Percentiles rank a stretch among this genome's conserved stretches.
phyloP scores from a whole-genome alignment of 2,329 filamentous ascomycete species.

The Botryotinia convoluta region DNA sequence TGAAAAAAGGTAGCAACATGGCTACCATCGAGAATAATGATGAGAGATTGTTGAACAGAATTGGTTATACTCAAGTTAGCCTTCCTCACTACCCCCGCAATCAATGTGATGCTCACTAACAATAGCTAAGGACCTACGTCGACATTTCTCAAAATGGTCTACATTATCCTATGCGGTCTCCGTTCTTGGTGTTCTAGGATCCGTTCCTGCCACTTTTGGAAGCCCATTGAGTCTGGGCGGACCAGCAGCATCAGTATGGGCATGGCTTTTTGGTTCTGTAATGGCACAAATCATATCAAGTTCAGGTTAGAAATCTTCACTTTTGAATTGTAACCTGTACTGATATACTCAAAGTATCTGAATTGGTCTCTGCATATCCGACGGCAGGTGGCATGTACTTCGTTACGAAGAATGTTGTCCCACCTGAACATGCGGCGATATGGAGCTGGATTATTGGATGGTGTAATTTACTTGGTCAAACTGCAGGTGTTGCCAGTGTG shows the following conservation, averaged over 20 bases:
- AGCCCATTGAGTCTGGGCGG: conserved; percentile 57
- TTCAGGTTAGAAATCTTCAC: conserved; percentile 45
- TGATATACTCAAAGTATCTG: conserved; percentile 48
- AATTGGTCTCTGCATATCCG: conserved; percentile 64
- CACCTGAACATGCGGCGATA: conserved; percentile 56
- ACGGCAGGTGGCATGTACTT: conserved; percentile 69
- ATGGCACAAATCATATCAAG: conserved; percentile 64
- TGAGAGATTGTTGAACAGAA: conserved; percentile 57
- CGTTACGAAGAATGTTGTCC: conserved; percentile 63
- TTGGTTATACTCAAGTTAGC: conserved; percentile 60
- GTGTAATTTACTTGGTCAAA: conserved; percentile 65
- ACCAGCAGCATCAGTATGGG: conserved; percentile 63
- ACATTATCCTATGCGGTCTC: conserved; percentile 66
- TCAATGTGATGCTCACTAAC: background rate
- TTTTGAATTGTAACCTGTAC: background rate
- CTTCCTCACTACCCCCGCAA: background rate
- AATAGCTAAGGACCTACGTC: conserved; percentile 51
- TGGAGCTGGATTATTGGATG: conserved; percentile 67
- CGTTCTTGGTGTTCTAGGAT: conserved; percentile 62
- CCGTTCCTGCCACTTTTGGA: conserved; percentile 61
- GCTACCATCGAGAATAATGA: conserved; percentile 56
- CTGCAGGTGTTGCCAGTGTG: conserved; percentile 59
- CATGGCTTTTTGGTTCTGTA: conserved; percentile 61
- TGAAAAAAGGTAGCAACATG: conserved; percentile 37
- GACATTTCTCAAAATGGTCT: conserved; percentile 66